A percentile compares a stretch with the other conserved stretches of the same genome.
These are phyloP conservation scores for Clonostachys rosea DNA, from an alignment of 2,329 filamentous ascomycete genomes.

Conservation along the genomic window DNA sequence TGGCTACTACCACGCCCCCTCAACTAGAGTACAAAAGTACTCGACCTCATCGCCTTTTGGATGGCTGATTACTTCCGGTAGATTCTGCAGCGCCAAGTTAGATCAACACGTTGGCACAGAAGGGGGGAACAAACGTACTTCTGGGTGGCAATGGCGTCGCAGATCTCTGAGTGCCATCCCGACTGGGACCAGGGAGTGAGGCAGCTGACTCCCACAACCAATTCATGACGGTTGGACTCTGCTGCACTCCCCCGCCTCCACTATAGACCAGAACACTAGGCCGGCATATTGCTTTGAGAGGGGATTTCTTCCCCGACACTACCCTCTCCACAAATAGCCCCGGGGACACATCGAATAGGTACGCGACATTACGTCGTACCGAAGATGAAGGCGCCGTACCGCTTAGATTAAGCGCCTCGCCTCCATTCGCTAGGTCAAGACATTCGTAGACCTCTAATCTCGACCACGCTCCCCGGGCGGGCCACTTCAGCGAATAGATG, in stretches of 20 bases:
- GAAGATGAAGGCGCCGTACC: constrained; percentile 19
- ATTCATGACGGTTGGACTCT: constrained; percentile 22
- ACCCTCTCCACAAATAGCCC: constrained; percentile 29
- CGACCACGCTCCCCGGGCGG: constrained; percentile 24
- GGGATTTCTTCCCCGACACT: constrained; percentile 21
- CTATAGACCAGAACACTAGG: constrained; percentile 25
- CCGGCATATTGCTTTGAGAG: constrained; percentile 21
- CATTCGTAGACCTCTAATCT: constrained; percentile 30
- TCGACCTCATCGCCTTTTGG: too few species aligned
- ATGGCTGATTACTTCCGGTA: too few species aligned
- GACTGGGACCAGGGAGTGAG: too few species aligned
- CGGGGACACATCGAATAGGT: constrained; percentile 28
- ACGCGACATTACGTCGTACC: constrained; percentile 19
- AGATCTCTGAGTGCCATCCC: too few species aligned
- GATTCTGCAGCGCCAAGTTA: too few species aligned
- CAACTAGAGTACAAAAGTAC: too few species aligned
- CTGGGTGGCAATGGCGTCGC: too few species aligned
- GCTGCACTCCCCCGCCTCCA: constrained; percentile 14
- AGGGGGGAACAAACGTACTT: too few species aligned
- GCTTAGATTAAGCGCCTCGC: constrained; percentile 17
- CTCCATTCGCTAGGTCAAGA: constrained; percentile 23
- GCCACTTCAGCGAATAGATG: constrained; percentile 29
- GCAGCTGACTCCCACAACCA: constrained; percentile 19
- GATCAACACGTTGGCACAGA: too few species aligned
- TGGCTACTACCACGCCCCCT: too few species aligned